Evolutionary conservation across 1,284 basidiomycete genomes (phyloP).

Genomic region (Ceratobasidium sp.): DNA sequence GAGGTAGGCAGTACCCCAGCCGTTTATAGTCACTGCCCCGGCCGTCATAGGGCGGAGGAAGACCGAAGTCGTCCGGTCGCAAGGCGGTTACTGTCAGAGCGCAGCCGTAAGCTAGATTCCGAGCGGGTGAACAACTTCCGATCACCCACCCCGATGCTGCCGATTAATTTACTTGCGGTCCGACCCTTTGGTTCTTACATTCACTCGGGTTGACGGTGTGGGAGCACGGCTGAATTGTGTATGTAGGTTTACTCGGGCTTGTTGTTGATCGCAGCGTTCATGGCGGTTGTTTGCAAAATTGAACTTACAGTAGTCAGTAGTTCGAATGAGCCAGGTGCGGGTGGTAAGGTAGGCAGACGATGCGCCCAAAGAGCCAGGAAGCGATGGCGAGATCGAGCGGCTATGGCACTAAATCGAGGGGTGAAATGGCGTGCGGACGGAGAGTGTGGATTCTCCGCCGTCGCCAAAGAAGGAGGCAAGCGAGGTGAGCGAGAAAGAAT

Average conservation of each 20-base stretch:
- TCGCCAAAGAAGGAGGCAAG: conserved; percentile 55
- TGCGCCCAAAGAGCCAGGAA: conserved; percentile 98
- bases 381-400: conserved; percentile 99
- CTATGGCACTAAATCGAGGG: conserved; percentile 73
- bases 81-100: too few relatives aligned
- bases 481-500: conserved; percentile 68
- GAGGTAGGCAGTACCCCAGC: too few relatives aligned
- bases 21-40: too few relatives aligned
- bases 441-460: conserved; percentile 52
- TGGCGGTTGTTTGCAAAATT: conserved; percentile 80
- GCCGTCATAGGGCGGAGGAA: too few relatives aligned
- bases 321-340: conserved; percentile 97
- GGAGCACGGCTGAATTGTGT: conserved; percentile 99
- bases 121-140: too few relatives aligned
- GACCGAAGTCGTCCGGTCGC: too few relatives aligned
- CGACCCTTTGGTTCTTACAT: conserved; percentile 75
- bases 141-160: too few relatives aligned
- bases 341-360: conserved; percentile 98
- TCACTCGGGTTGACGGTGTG: conserved; percentile 84
- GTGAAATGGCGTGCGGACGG: conserved; percentile 50
- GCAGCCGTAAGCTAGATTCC: too few relatives aligned
- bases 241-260: conserved; percentile 98
- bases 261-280: conserved; percentile 91
- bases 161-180: too few relatives aligned
- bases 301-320: conserved; percentile 99